Percentiles rank a stretch among this genome's conserved stretches.
These are phyloP conservation scores for Handroanthus guayacan DNA, from an alignment of 257 asterid species.

Conservation along the genomic window DNA sequence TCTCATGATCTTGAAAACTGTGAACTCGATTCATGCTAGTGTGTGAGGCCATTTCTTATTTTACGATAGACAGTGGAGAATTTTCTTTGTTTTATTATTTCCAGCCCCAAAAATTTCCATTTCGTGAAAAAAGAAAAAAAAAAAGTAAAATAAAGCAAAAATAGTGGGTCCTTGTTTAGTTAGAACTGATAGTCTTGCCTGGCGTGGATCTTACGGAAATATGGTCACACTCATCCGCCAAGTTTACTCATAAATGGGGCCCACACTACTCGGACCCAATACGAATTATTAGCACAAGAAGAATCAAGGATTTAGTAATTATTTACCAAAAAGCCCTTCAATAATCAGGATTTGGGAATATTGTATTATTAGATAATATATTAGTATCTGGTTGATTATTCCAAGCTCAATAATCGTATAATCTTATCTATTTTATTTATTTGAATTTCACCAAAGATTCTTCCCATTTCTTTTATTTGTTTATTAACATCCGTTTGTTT, in stretches of 20 bases:
- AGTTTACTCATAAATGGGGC: constrained; percentile 33
- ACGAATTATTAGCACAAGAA: neutral
- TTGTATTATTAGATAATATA: neutral
- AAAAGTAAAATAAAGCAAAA: constrained; percentile 3
- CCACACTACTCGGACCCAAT: constrained; percentile 30
- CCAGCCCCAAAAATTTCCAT: no score
- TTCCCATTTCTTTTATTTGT: neutral
- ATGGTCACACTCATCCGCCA: constrained; percentile 31
- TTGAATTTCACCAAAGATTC: neutral
- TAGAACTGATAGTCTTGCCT: constrained; percentile 30
- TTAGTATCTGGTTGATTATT: constrained; percentile 7
- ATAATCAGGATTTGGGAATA: neutral
- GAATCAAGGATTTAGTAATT: neutral
- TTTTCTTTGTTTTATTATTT: no score
- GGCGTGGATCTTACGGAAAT: constrained; percentile 40
- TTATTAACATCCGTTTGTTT: no score
- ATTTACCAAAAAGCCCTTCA: constrained; percentile 21
- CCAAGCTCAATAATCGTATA: neutral
- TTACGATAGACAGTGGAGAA: no score
- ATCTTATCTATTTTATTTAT: neutral
- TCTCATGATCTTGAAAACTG: no score
- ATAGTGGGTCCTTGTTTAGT: constrained; percentile 37
- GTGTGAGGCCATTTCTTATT: no score
- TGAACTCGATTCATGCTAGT: no score
- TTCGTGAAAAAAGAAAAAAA: no score